Base-by-base conservation (phyloP, 31 red algal species). In the Asparagopsis taxiformis region DNA sequence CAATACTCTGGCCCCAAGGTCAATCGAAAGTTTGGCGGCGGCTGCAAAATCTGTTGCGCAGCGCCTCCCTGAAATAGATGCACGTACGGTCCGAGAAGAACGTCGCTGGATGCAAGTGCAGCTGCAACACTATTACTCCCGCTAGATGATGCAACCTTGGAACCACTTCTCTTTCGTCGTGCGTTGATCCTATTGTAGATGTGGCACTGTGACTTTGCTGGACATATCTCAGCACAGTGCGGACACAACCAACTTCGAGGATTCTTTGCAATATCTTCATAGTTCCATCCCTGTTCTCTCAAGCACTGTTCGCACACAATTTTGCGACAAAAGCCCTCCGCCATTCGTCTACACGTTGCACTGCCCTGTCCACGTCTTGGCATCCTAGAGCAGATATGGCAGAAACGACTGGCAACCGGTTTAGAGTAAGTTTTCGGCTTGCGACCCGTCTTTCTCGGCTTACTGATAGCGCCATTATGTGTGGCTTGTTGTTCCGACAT, bases 341-440 rank as follows among this genome's bases (percentile, higher is more conserved):
- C 35, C 79, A 85, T 70, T 19, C 82, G 63, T 13, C 59, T 52
- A 37, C 80, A 85, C 1, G 73, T 76, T 2, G 68, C 62, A 49
- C 62, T 56, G 0, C 65, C 88, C 26, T 83, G 68, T 11, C 76
- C 71, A 6, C 62, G 39, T 3, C 71, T 25, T 6, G 74, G 74
- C 66, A 76, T 92, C 25, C 89, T 70, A 13, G 89, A 83, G 66
- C 89, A 91, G 28, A 91, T 68, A 51, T 91, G 88, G 39, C 89
- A 92, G 73, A 92, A 92, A 26, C 89, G 89, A 20, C 61, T 72
- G 13, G 89, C 79, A 13, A 78, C 68, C 0, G 84, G 84, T 56
- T 69, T 68, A 21, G 84, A 81, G 37, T 81, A 81, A 21, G 77
- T 81, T 21, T 81, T 81, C 17, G 77, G 77, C 29, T 81, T 81